These are phyloP conservation scores for Mortierella antarctica DNA, from an alignment of 192 early-diverging fungal genomes.

Conservation along the genomic window DNA sequence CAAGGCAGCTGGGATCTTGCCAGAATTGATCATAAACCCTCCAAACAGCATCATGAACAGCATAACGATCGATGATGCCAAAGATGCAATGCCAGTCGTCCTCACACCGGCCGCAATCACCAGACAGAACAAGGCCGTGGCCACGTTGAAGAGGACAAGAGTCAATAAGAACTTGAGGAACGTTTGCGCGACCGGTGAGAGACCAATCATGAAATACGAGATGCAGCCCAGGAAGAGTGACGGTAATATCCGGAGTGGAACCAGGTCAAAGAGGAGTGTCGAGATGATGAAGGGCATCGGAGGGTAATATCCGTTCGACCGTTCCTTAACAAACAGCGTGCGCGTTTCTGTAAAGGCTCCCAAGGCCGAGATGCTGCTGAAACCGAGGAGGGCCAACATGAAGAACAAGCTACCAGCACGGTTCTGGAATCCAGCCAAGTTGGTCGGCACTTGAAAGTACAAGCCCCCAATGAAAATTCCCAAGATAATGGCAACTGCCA, in stretches of 20 bases:
- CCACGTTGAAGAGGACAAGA: conserved; percentile 71
- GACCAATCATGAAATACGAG: conserved; percentile 79
- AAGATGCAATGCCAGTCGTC: conserved; percentile 67
- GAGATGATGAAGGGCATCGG: conserved; percentile 64
- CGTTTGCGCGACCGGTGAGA: conserved; percentile 52
- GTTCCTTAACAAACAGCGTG: conserved; percentile 60
- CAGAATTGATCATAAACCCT: conserved; percentile 78
- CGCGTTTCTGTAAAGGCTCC: conserved; percentile 62
- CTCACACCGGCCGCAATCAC: conserved; percentile 66
- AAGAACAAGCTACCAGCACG: conserved; percentile 77
- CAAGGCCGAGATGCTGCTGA: conserved; percentile 73
- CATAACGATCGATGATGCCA: conserved; percentile 71
- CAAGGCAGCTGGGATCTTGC: conserved; percentile 67
- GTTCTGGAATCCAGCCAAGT: conserved; percentile 80
- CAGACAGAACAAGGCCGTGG: conserved; percentile 71
- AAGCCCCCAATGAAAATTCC: conserved; percentile 74
- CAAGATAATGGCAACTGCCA: conserved; percentile 61
- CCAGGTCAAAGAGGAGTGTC: conserved; percentile 74
- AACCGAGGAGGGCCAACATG: conserved; percentile 73
- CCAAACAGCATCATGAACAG: conserved; percentile 85
- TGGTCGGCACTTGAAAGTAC: conserved; percentile 67
- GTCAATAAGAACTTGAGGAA: conserved; percentile 72
- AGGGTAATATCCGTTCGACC: conserved; percentile 62
- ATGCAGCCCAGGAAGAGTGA: conserved; percentile 71
- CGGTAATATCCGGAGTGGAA: conserved; percentile 76